Conservation (phyloP, 1,139 yeast species). For the Meyerozyma guilliermondii region DNA sequence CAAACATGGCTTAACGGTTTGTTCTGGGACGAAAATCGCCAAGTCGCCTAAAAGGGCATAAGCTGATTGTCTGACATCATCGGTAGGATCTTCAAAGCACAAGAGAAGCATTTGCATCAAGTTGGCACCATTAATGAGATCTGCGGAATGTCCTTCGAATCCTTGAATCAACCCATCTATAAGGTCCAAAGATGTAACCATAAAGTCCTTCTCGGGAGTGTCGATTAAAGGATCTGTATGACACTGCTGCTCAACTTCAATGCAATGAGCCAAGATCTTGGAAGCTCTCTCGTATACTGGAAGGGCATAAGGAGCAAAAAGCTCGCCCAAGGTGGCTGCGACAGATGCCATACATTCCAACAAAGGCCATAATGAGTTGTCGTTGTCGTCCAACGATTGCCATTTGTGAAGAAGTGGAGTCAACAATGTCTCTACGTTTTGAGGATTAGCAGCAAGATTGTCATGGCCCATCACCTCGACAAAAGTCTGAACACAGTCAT, state of each 20-base stretch:
- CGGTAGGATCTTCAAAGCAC: slow-evolving; percentile 71
- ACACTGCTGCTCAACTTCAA: slow-evolving; percentile 62
- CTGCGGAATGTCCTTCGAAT: slow-evolving; percentile 57
- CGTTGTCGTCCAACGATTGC: slow-evolving; percentile 69
- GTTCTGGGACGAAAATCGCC: slow-evolving; percentile 57
- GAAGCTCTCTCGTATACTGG: slow-evolving; percentile 83
- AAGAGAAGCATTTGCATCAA: slow-evolving; percentile 61
- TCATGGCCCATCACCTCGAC: slow-evolving; percentile 70
- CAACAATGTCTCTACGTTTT: slow-evolving; percentile 56
- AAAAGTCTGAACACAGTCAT: slow-evolving; percentile 90
- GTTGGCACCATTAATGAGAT: slow-evolving; percentile 45
- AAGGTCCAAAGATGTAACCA: slow-evolving; percentile 83
- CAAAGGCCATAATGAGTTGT: slow-evolving; percentile 83
- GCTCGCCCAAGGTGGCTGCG: slow-evolving; percentile 80
- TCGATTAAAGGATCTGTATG: slow-evolving; percentile 64
- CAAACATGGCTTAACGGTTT: slow-evolving; percentile 51
- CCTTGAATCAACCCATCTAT: slow-evolving; percentile 94
- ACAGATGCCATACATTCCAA: slow-evolving; percentile 90
- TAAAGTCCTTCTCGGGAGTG: slow-evolving; percentile 85
- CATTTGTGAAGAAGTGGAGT: slow-evolving; percentile 83
- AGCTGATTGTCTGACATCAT: slow-evolving; percentile 89
- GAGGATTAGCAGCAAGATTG: slow-evolving; percentile 46
- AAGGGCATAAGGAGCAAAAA: slow-evolving; percentile 84
- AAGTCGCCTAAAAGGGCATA: slow-evolving; percentile 89
- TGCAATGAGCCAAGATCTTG: slow-evolving; percentile 61